Evolutionary conservation across 257 asterid species (phyloP).

Genomic region (Ilex asprella): DNA sequence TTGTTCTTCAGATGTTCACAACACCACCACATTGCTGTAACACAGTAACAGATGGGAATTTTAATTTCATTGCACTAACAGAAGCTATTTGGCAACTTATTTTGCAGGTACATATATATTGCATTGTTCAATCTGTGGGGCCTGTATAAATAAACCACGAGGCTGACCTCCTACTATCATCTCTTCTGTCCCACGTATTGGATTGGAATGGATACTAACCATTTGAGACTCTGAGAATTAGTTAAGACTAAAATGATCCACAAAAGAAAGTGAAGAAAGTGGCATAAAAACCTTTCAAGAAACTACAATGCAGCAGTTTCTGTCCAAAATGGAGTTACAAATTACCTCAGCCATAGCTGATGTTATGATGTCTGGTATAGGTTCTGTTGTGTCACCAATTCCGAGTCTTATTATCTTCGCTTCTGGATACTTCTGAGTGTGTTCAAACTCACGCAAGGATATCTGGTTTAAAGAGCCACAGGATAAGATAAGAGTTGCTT

Average conservation of each 20-base stretch:
- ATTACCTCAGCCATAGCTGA: conserved; percentile 2
- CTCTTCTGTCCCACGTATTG: not conserved
- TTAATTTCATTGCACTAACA: too few species aligned
- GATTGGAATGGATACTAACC: too few species aligned
- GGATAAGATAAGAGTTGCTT: not conserved
- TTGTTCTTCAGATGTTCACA: too few species aligned
- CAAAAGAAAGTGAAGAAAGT: not conserved
- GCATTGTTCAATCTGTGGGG: too few species aligned
- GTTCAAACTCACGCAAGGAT: not conserved
- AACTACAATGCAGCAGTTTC: not conserved
- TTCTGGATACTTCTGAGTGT: not conserved
- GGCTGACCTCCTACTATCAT: not conserved
- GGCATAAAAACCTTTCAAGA: not conserved
- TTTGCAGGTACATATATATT: too few species aligned
- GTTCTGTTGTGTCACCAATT: not conserved
- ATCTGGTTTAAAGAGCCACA: not conserved
- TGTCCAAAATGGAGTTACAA: not conserved
- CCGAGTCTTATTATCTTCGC: conserved; percentile 1
- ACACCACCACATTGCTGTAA: too few species aligned
- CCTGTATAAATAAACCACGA: too few species aligned
- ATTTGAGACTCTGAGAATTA: not conserved
- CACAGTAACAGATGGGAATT: too few species aligned
- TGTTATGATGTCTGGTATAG: not conserved
- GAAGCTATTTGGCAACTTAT: too few species aligned
- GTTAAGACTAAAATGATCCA: not conserved